A percentile compares a stretch with the other conserved stretches of the same genome.
Evolutionary conservation across 2,329 filamentous ascomycete genomes (phyloP).

Genomic region (Diaporthe longicolla): DNA sequence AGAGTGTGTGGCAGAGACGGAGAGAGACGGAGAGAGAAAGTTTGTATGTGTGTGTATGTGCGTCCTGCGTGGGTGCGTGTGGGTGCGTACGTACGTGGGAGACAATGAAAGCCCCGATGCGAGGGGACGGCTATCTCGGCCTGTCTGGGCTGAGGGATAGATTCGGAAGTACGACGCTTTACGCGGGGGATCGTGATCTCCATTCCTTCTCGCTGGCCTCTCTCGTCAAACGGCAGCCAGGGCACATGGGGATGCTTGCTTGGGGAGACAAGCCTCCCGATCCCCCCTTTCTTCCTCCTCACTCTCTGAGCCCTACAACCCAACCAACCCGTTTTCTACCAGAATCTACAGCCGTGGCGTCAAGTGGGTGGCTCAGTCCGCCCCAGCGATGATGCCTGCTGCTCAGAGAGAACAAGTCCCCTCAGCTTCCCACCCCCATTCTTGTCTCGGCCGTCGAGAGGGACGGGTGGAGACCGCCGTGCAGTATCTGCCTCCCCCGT

Average conservation of each 20-base stretch:
- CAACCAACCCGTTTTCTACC: not conserved
- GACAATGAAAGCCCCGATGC: conserved; percentile 12
- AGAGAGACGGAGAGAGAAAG: not conserved
- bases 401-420: conserved; percentile 23
- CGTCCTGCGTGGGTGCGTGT: not conserved
- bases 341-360: not conserved
- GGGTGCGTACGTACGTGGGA: not conserved
- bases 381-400: conserved; percentile 26
- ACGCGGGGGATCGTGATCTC: not conserved
- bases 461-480: conserved; percentile 8
- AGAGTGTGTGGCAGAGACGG: conserved; percentile 5
- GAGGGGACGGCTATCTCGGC: conserved; percentile 22
- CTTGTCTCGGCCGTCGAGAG: conserved; percentile 25
- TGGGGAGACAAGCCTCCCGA: not conserved
- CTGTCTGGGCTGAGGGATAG: not conserved
- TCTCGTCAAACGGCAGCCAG: not conserved
- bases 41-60: too few relatives aligned
- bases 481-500: not conserved
- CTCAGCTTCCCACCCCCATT: not conserved
- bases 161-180: not conserved
- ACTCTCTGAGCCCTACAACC: not conserved
- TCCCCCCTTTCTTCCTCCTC: not conserved
- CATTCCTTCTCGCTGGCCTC: not conserved
- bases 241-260: not conserved
- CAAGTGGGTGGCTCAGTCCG: not conserved